phyloP scores from a whole-genome alignment of 2,329 filamentous ascomycete genomes.

The Fusarium veterinarium region DNA sequence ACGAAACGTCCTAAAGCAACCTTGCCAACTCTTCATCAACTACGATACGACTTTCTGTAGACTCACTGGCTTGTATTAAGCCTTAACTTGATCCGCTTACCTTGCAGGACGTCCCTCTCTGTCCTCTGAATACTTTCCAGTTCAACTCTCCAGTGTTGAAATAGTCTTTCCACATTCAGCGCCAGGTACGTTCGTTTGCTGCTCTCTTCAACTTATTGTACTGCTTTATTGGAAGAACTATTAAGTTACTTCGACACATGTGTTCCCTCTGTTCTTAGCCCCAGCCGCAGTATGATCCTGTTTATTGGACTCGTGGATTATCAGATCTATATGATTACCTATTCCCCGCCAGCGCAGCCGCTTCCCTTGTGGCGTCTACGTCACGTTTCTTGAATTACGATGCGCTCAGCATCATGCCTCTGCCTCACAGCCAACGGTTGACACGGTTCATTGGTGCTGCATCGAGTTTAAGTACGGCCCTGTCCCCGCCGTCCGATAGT shows the following conservation, averaged over 20 bases:
- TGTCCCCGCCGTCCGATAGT: background rate
- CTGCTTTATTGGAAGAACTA: background rate
- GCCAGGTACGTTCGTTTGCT: conserved; percentile 28
- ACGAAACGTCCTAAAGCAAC: conserved; percentile 22
- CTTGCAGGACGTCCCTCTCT: background rate
- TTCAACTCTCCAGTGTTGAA: conserved; percentile 1
- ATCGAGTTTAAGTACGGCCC: background rate
- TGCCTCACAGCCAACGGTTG: background rate
- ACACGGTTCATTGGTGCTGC: conserved; percentile 2
- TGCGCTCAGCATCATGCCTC: conserved; percentile 27
- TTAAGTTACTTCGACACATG: background rate
- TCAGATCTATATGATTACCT: conserved; percentile 6
- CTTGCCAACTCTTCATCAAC: conserved; percentile 35
- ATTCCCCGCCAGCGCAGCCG: conserved; percentile 26
- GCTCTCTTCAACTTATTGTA: conserved; percentile 7
- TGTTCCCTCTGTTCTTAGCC: background rate
- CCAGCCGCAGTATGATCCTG: background rate
- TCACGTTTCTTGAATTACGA: conserved; percentile 37
- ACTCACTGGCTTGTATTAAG: conserved; percentile 15
- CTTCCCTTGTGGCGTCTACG: conserved; percentile 37
- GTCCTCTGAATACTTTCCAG: background rate
- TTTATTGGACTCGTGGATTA: conserved; percentile 4
- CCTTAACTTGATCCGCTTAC: conserved; percentile 13
- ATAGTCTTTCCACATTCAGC: conserved; percentile 7
- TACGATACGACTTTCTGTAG: conserved; percentile 35